phyloP scores from a whole-genome alignment of 148 eudicot genomes.

The Fagopyrum esculentum region DNA sequence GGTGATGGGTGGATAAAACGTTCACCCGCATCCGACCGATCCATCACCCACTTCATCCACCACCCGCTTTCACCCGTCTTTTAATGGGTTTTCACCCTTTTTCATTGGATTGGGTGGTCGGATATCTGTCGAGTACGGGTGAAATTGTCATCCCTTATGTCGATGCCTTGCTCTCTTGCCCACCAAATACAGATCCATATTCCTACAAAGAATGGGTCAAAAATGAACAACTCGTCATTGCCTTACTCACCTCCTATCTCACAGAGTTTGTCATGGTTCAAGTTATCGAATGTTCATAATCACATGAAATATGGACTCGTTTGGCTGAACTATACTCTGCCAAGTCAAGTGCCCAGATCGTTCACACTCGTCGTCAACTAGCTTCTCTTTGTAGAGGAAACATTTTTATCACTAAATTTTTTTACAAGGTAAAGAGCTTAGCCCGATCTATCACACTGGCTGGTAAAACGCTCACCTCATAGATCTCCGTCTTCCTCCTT shows the following conservation, averaged over 20 bases:
- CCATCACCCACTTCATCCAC: too few species aligned
- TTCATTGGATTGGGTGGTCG: too few species aligned
- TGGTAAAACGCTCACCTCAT: background rate
- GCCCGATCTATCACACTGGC: background rate
- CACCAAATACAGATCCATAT: background rate
- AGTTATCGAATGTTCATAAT: background rate
- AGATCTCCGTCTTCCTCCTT: background rate
- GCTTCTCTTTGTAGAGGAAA: background rate
- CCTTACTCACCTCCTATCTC: background rate
- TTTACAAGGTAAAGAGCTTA: background rate
- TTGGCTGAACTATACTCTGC: background rate
- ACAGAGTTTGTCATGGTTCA: background rate
- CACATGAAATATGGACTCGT: background rate
- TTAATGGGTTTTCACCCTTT: too few species aligned
- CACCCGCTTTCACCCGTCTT: too few species aligned
- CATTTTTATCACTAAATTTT: background rate
- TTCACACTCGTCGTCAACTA: background rate
- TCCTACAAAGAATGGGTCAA: background rate
- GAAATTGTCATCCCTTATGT: background rate
- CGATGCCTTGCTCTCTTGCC: background rate
- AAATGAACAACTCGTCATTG: background rate
- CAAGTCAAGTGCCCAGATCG: background rate
- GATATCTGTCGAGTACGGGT: too few species aligned
- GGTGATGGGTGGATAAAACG: too few species aligned
- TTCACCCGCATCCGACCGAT: too few species aligned